phyloP scores from a whole-genome alignment of 768 basidiomycete genomes.

The Xerocomellus chrysenteron region DNA sequence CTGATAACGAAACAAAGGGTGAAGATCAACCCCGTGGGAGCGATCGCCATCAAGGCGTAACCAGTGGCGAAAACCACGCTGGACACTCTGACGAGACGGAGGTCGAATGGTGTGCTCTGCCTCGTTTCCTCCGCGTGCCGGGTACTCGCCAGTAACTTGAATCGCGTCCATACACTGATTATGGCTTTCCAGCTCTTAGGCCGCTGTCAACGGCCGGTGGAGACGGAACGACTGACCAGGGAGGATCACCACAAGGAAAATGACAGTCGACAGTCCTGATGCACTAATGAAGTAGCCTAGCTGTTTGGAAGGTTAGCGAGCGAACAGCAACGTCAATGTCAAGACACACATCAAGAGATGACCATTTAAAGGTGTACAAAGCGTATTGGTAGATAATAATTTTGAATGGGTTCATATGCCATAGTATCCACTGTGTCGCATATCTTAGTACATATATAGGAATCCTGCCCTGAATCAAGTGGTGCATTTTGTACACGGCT shows the following conservation, averaged over 20 bases:
- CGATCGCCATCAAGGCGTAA: slow-evolving; percentile 1
- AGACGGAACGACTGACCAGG: background rate
- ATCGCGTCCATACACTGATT: background rate
- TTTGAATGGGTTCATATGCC: too few species aligned
- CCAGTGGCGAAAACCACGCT: background rate
- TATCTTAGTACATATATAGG: too few species aligned
- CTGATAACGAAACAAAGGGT: slow-evolving; percentile 1
- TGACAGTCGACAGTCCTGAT: slow-evolving; percentile 1
- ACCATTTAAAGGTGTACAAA: background rate
- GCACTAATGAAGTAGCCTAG: slow-evolving; percentile 5
- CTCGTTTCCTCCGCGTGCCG: background rate
- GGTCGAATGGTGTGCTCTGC: background rate
- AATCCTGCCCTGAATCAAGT: too few species aligned
- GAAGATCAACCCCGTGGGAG: background rate
- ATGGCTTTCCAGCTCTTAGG: background rate
- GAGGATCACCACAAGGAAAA: background rate
- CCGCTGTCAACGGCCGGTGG: background rate
- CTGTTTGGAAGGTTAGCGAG: background rate
- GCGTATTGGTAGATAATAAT: background rate
- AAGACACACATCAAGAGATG: background rate
- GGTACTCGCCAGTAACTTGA: background rate
- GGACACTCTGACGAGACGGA: background rate
- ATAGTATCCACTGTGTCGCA: too few species aligned
- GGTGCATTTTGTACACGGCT: too few species aligned
- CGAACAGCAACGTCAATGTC: background rate